Base-by-base conservation (phyloP, 495 filamentous ascomycete genomes). In the Aspergillus taichungensis region DNA sequence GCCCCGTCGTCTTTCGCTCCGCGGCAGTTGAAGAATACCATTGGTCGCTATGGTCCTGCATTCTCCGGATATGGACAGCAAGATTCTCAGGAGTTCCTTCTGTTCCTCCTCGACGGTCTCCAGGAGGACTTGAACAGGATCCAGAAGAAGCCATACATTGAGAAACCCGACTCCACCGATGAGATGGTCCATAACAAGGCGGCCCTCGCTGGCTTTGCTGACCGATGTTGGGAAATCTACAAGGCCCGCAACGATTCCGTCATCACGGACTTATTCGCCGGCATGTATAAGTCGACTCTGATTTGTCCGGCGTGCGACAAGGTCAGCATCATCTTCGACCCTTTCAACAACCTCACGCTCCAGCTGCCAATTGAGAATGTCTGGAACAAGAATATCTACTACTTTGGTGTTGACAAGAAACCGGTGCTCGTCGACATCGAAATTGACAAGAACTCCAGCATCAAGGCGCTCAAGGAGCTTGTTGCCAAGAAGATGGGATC, bases 251-350 rank as follows among this genome's bases (percentile, higher is more conserved):
- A 97, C 52, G 89, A 95, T 58, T 97, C 94, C 3, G 82, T 96
- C 33, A 85, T 94, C 50, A 88, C 85, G 30, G 92, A 98, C 56
- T 73, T 98, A 5, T 97, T 98, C 60, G 89, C 86, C 37, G 92
- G 92, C 41, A 87, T 96, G 73, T 98, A 97, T 74, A 95, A 96
- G 69, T 96, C 91, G 27, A 97, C 91, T 5, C 76, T 98, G 34
- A 79, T 88, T 46, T 98, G 92, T 59, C 94, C 91, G 1, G 77
- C 69, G 7, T 98, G 92, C 59, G 75, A 83, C 45, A 98, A 98
- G 69, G 84, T 95, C 65, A 95, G 88, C 74, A 95, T 98, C 50
- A 98, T 92, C 5, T 97, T 98, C 53, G 92, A 98, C 66, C 92
- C 92, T 2, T 98, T 94, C 75, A 96, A 87, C 68, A 92, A 88